phyloP scores from a whole-genome alignment of 2,329 filamentous ascomycete species.

The Metarhizium guizhouense region DNA sequence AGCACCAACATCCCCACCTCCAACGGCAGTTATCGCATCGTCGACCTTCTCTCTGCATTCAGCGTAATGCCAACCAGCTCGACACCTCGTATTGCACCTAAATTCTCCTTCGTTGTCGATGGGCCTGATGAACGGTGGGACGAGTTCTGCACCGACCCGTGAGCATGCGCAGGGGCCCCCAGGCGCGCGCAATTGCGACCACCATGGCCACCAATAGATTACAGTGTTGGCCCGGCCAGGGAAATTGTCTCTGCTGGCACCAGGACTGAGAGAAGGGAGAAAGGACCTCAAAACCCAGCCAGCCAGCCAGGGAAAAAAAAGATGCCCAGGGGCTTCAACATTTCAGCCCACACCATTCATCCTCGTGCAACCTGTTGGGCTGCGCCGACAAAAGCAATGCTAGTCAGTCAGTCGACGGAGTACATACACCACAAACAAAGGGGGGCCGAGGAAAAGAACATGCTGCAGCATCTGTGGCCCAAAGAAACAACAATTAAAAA shows the following conservation, averaged over 20 bases:
- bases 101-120: neutral
- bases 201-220: neutral
- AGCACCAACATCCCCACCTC: neutral
- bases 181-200: neutral
- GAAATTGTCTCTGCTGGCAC: conserved; percentile 2
- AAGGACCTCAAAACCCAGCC: neutral
- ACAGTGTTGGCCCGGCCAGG: too few relatives aligned
- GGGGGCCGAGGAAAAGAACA: neutral
- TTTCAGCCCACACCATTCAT: neutral
- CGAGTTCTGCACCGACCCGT: neutral
- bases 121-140: neutral
- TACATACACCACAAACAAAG: neutral
- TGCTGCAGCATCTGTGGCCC: too few relatives aligned
- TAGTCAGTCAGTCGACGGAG: neutral
- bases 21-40: neutral
- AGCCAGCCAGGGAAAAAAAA: neutral
- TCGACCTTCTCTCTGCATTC: neutral
- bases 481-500: neutral
- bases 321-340: neutral
- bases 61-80: neutral
- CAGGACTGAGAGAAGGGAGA: neutral
- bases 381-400: neutral
- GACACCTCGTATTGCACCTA: neutral
- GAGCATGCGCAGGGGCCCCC: neutral
- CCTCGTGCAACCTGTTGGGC: neutral